Percentiles rank a stretch among this genome's conserved stretches.
These are phyloP conservation scores for Backusella liffmaniae DNA, from an alignment of 192 early-diverging fungal genomes.

Conservation along the genomic window DNA sequence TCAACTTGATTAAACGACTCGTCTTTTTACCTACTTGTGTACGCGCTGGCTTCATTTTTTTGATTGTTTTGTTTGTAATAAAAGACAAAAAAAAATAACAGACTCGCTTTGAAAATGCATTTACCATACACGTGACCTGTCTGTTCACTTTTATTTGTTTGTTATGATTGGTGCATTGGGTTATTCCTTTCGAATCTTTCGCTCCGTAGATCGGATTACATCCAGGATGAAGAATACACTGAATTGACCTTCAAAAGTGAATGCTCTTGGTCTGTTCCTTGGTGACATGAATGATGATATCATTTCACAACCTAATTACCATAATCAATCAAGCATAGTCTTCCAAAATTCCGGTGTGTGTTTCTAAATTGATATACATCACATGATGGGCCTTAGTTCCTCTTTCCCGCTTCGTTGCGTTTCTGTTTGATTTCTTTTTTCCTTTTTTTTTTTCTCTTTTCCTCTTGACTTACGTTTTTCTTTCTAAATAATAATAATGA, in stretches of 20 bases:
- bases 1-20: not conserved
- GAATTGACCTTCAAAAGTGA: too few relatives aligned
- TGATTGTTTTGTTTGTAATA: not conserved
- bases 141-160: too few relatives aligned
- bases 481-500: not conserved
- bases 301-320: not conserved
- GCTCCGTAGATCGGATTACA: too few relatives aligned
- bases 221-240: too few relatives aligned
- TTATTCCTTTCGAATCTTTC: not conserved
- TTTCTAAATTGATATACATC: not conserved
- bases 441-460: not conserved
- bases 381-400: not conserved
- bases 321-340: not conserved
- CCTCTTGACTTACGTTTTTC: not conserved
- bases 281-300: not conserved
- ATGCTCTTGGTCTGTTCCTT: too few relatives aligned
- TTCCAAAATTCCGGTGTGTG: not conserved
- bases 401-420: not conserved
- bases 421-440: not conserved
- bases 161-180: not conserved
- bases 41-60: constrained; percentile 8
- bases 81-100: not conserved
- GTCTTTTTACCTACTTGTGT: constrained; percentile 9
- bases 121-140: not conserved
- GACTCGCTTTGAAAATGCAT: not conserved